Base-by-base conservation (phyloP, 352 stramenopile species). In the Phytophthora lateralis region DNA sequence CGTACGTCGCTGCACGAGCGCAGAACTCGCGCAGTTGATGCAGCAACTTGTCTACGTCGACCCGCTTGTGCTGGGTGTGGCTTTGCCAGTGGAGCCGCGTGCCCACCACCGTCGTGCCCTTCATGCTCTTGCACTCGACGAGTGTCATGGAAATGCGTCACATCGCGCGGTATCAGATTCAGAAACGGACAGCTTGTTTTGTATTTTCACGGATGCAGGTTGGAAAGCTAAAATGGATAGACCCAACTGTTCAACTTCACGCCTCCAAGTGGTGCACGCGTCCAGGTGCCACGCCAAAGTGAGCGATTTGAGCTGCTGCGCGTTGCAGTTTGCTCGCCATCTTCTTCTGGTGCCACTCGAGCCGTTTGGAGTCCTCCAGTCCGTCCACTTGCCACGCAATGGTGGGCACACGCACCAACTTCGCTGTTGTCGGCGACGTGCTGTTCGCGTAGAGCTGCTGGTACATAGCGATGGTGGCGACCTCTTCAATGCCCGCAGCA, bases 261-360 rank as follows among this genome's bases (percentile, higher is more conserved):
- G 55, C 55, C 10, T 77, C 60, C 32, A 88, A 24, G 52, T 90
- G 82, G 43, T 76, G 76, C 9, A 90, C 82, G n/a, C 50, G 54
- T 7, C 75, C 71, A 21, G 66, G 39, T 0, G 59, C 53, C 24
- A 95, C 59, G 2, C 65, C 69, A 9, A 96, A 77, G 32, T 88
- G 73, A 45, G 55, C 34, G 21, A 96, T 62, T 58, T 99, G 96
- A 38, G 47, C 63, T 6, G 80, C 82, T 21, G 96, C 80, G 37
- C 96, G 80, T 21, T 89, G 67, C 20, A 89, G 47, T 71, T 99
- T 99, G 75, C 90, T 98, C 32, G 82, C 73, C 96, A 99, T 99
- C 71, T 99, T 99, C 37, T 78, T 79, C 45, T 97, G 81, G 53
- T 99, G 96, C 96, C 95, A 98, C 44, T 77, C 71, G 47, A 76